Evolutionary conservation across 2,329 filamentous ascomycete species (phyloP).

Genomic region (Apiospora aurea): DNA sequence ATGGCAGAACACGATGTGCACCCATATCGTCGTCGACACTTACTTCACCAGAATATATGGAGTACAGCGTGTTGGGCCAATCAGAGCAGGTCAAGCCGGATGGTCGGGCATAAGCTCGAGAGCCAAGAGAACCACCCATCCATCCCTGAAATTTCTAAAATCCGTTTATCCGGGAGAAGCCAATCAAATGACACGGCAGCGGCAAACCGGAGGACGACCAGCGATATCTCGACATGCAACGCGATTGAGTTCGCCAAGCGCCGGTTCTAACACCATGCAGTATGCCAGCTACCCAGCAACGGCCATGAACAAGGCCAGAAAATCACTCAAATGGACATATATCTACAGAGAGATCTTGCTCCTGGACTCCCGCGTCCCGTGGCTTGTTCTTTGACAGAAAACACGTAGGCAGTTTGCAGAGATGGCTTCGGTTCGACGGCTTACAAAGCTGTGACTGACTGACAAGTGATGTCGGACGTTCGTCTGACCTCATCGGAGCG

Average conservation of each 20-base stretch:
- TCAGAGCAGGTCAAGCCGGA: not conserved
- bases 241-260: not conserved
- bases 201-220: not conserved
- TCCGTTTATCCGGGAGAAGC: not conserved
- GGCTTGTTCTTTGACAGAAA: not conserved
- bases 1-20: no score
- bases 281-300: not conserved
- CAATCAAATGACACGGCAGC: not conserved
- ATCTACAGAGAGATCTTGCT: not conserved
- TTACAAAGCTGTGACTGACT: not conserved
- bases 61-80: not conserved
- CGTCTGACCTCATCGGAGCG: not conserved
- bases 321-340: not conserved
- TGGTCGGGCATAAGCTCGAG: not conserved
- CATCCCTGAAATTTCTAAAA: not conserved
- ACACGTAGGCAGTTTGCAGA: fast-evolving
- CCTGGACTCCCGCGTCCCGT: not conserved
- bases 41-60: not conserved
- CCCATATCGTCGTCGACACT: no score
- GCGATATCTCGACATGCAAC: not conserved
- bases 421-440: not conserved
- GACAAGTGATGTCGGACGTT: not conserved
- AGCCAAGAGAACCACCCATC: not conserved
- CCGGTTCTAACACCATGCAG: not conserved
- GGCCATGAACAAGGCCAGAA: not conserved